A percentile compares a stretch with the other conserved stretches of the same genome.
Conservation (phyloP, 2,329 filamentous ascomycete species). For the Claviceps arundinis region DNA sequence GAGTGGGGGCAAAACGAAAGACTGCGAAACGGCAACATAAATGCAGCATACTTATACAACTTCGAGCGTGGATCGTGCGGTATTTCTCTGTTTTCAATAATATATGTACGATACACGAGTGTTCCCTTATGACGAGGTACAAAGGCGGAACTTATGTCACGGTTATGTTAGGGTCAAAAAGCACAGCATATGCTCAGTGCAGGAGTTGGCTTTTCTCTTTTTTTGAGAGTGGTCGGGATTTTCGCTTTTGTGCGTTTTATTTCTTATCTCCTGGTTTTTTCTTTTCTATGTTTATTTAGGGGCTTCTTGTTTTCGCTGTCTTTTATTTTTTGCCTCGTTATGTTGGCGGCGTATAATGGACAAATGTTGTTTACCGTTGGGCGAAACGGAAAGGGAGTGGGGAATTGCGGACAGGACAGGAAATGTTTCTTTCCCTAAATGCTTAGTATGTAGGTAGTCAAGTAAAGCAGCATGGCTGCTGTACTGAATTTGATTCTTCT, state of each 20-base stretch:
- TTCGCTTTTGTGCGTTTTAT: not conserved
- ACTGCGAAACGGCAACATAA: not conserved
- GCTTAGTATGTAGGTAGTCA: too few relatives aligned
- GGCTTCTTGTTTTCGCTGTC: not conserved
- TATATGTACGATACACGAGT: slow-evolving; percentile 22
- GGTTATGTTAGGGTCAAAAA: slow-evolving; percentile 4
- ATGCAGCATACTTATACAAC: not conserved
- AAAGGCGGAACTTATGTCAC: slow-evolving; percentile 7
- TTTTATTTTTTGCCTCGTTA: too few relatives aligned
- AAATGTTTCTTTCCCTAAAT: not conserved
- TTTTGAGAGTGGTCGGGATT: not conserved
- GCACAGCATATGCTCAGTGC: slow-evolving; percentile 3
- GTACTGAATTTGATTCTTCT: too few relatives aligned
- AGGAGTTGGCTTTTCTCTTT: slow-evolving; percentile 5
- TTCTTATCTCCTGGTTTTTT: not conserved
- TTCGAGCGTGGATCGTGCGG: slow-evolving; percentile 10
- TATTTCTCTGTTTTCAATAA: slow-evolving; percentile 23
- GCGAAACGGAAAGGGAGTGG: too few relatives aligned
- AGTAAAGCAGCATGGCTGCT: too few relatives aligned
- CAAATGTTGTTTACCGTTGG: too few relatives aligned
- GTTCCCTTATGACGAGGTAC: slow-evolving; percentile 13
- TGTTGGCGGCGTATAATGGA: not conserved
- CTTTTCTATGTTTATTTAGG: not conserved
- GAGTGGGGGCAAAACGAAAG: slow-evolving; percentile 15
- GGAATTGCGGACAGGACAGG: too few relatives aligned